These are phyloP conservation scores for Dendrocalamus sinicus DNA, from an alignment of 176 grass and related monocot genomes.

Conservation along the genomic window DNA sequence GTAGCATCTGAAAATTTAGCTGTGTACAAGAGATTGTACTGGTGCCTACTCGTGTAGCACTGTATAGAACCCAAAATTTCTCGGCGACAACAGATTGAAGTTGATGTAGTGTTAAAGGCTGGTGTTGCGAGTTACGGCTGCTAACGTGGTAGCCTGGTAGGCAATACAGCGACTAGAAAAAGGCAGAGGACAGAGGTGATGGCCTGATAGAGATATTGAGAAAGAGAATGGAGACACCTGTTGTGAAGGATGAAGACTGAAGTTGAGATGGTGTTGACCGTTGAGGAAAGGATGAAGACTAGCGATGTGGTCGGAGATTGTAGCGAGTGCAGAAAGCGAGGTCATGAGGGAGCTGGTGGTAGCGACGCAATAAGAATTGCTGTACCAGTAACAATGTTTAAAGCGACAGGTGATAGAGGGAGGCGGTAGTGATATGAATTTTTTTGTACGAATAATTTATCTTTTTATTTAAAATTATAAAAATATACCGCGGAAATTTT, in stretches of 20 bases:
- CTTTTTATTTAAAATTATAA: too few species aligned
- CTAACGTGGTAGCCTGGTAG: constrained; percentile 1
- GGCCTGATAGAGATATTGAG: background rate
- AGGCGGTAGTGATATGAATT: background rate
- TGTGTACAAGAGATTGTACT: background rate
- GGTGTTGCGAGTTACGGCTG: background rate
- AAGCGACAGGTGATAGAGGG: background rate
- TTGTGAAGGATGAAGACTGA: background rate
- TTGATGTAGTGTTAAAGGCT: background rate
- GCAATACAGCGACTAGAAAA: background rate
- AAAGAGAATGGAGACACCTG: background rate
- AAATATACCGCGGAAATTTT: too few species aligned
- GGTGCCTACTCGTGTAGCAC: background rate
- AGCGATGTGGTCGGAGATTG: background rate
- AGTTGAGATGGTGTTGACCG: constrained; percentile 15
- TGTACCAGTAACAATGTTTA: background rate
- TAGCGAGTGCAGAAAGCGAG: background rate
- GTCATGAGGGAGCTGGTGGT: background rate
- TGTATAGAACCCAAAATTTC: background rate
- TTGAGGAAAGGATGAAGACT: background rate
- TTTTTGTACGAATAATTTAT: too few species aligned
- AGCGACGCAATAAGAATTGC: background rate
- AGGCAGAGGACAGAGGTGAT: background rate
- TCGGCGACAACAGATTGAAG: background rate
- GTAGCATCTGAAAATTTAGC: background rate